Evolutionary conservation across 2,329 filamentous ascomycete genomes (phyloP).

Genomic region (Alternaria sp.): DNA sequence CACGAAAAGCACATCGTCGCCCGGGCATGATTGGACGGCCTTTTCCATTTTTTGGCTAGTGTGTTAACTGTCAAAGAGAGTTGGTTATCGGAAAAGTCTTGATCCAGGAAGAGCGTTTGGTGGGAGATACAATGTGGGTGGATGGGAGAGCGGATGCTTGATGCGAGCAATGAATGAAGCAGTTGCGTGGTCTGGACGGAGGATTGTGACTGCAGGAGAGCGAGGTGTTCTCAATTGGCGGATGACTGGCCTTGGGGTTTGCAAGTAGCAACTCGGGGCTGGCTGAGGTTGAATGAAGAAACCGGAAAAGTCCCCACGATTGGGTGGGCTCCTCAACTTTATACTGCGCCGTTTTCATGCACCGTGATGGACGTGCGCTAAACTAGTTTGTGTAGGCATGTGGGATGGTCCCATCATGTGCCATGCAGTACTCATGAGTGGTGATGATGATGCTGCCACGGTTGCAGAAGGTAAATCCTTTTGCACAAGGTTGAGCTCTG

Average conservation of each 20-base stretch:
- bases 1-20: constrained; percentile 50
- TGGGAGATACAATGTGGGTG: constrained; percentile 43
- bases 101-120: constrained; percentile 46
- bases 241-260: constrained; percentile 18
- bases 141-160: constrained; percentile 43
- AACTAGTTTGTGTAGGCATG: constrained; percentile 5
- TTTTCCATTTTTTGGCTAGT: constrained; percentile 40
- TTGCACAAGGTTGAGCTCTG: too few species aligned
- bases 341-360: constrained; percentile 20
- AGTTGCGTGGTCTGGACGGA: constrained; percentile 39
- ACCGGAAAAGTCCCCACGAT: constrained; percentile 31
- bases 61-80: constrained; percentile 43
- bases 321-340: constrained; percentile 32
- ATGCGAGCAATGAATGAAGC: constrained; percentile 46
- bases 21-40: constrained; percentile 49
- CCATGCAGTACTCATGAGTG: constrained; percentile 18
- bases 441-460: neutral
- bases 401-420: constrained; percentile 4
- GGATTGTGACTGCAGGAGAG: constrained; percentile 34
- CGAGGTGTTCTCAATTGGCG: constrained; percentile 28
- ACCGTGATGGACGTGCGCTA: constrained; percentile 28
- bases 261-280: constrained; percentile 10
- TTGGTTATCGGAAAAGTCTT: constrained; percentile 47
- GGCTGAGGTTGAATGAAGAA: constrained; percentile 28
- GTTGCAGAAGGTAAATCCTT: too few species aligned